Conservation (phyloP, 108 stramenopile genomes). For the Fistulifera pelliculosa region DNA sequence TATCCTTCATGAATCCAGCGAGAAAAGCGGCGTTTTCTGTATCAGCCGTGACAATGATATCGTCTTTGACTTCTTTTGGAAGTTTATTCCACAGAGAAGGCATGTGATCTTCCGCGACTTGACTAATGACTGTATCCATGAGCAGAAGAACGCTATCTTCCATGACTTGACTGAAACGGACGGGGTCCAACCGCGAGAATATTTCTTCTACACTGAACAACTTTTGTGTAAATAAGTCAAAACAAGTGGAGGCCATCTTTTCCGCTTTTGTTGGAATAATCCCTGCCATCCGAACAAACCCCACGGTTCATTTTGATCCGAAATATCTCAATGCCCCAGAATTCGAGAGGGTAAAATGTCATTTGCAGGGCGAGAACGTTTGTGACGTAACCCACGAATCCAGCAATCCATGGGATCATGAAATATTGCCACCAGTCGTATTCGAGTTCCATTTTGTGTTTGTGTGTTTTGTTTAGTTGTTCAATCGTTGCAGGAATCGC, state of each 20-base stretch:
- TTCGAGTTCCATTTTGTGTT: constrained; percentile 12
- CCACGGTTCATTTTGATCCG: constrained; percentile 78
- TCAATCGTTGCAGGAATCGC: too few species aligned
- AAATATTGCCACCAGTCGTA: constrained; percentile 47
- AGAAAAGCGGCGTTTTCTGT: constrained; percentile 58
- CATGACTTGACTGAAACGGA: constrained; percentile 70
- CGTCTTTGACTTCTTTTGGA: constrained; percentile 71
- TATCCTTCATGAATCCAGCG: constrained; percentile 66
- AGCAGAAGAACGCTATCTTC: constrained; percentile 67
- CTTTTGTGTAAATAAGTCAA: constrained; percentile 84
- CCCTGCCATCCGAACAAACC: constrained; percentile 91
- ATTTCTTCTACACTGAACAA: constrained; percentile 81
- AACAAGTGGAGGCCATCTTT: constrained; percentile 82
- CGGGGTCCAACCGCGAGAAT: constrained; percentile 77
- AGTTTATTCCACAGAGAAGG: constrained; percentile 62
- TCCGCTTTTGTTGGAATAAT: constrained; percentile 86
- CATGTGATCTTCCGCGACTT: constrained; percentile 80
- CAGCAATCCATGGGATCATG: constrained; percentile 41
- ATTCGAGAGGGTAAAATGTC: constrained; percentile 90
- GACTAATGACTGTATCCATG: constrained; percentile 78
- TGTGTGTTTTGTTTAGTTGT: too few species aligned
- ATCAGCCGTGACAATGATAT: constrained; percentile 65
- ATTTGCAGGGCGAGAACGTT: constrained; percentile 87
- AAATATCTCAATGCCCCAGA: constrained; percentile 63
- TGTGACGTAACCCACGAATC: constrained; percentile 72